Evolutionary conservation across 768 basidiomycete species (phyloP).

Genomic region (Hypholoma sublateritium): DNA sequence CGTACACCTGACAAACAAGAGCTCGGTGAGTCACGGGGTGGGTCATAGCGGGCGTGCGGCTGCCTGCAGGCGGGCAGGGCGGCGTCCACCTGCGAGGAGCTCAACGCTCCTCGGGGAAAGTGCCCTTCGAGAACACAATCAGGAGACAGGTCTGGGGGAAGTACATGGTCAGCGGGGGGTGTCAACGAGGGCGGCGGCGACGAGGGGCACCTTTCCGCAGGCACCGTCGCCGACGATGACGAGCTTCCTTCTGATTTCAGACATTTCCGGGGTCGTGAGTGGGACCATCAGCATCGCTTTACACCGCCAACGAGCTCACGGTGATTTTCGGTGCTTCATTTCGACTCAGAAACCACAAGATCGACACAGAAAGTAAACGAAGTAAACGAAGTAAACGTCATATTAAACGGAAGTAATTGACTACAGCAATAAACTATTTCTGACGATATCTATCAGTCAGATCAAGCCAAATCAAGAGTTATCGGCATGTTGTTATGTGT

Average conservation of each 20-base stretch:
- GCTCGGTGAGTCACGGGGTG: background rate
- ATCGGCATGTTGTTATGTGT: too few species aligned
- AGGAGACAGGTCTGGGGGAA: constrained; percentile 77
- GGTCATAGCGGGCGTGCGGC: background rate
- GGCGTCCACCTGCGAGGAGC: constrained; percentile 9
- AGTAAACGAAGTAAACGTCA: too few species aligned
- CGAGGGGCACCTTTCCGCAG: constrained; percentile 76
- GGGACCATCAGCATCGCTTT: too few species aligned
- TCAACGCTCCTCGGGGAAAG: constrained; percentile 82
- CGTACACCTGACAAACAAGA: constrained; percentile 76
- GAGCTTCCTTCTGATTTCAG: constrained; percentile 97
- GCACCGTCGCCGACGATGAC: constrained; percentile 99
- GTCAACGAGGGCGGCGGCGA: background rate
- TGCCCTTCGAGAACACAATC: constrained; percentile 96
- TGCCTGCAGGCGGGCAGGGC: background rate
- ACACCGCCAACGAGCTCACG: constrained; percentile 8
- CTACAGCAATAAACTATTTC: too few species aligned
- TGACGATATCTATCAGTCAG: too few species aligned
- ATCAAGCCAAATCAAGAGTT: too few species aligned
- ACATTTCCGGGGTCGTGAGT: constrained; percentile 49
- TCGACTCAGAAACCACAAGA: too few species aligned
- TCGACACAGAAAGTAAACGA: too few species aligned
- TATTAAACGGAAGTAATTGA: too few species aligned
- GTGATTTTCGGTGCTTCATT: too few species aligned
- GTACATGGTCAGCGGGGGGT: constrained; percentile 14